These are phyloP conservation scores for Aegilops sharonensis DNA, from an alignment of 176 grass and related monocot genomes.

Conservation along the genomic window DNA sequence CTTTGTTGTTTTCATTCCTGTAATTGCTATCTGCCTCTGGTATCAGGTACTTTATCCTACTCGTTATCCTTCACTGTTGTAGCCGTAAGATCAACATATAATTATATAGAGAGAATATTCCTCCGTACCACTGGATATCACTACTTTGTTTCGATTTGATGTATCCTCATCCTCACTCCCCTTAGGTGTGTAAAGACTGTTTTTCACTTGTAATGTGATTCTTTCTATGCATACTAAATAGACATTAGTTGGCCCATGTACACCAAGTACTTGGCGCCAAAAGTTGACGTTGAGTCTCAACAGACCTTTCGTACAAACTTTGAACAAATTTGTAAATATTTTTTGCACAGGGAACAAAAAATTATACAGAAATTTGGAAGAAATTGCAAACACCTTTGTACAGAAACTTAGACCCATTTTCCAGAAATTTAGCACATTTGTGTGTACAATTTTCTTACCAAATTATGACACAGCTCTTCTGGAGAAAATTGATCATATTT, in stretches of 20 bases:
- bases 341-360: neutral
- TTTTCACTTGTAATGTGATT: neutral
- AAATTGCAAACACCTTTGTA: neutral
- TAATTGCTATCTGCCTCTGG: neutral
- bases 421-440: neutral
- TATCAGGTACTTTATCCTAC: conserved; percentile 11
- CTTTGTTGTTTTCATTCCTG: conserved; percentile 35
- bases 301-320: neutral
- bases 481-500: neutral
- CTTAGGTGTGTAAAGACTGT: neutral
- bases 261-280: neutral
- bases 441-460: neutral
- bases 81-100: neutral
- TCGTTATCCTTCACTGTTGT: neutral
- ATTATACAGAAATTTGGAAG: neutral
- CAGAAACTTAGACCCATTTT: neutral
- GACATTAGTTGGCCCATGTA: neutral
- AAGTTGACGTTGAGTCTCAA: neutral
- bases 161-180: neutral
- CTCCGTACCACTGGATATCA: neutral
- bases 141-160: neutral
- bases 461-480: neutral
- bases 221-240: neutral
- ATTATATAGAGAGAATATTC: neutral
- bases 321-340: neutral